Conservation (phyloP, 2,329 filamentous ascomycete species). For the Calonectria pauciramosa region DNA sequence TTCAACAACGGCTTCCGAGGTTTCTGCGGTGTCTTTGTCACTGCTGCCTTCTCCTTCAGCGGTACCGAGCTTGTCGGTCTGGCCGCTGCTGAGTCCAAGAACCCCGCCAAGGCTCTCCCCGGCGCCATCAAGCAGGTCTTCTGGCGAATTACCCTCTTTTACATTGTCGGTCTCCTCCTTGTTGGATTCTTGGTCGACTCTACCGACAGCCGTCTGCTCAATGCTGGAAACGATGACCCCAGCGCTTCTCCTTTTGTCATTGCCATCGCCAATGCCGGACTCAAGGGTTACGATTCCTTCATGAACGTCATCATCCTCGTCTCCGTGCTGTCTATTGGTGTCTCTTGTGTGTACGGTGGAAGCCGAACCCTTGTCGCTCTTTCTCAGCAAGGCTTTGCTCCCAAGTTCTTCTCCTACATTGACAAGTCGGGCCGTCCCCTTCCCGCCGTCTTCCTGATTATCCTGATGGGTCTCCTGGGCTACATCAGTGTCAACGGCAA, state of each 20-base stretch:
- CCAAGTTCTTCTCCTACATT: slow-evolving; percentile 68
- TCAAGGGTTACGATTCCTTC: slow-evolving; percentile 66
- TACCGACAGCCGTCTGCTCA: slow-evolving; percentile 62
- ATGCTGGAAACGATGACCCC: slow-evolving; percentile 56
- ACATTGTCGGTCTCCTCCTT: slow-evolving; percentile 66
- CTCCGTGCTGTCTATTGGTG: slow-evolving; percentile 70
- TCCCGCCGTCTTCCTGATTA: slow-evolving; percentile 60
- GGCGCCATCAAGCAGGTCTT: slow-evolving; percentile 86
- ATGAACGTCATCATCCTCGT: slow-evolving; percentile 73
- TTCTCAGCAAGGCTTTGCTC: slow-evolving; percentile 71
- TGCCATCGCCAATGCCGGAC: slow-evolving; percentile 66
- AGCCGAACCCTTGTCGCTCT: slow-evolving; percentile 72
- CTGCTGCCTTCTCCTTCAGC: slow-evolving; percentile 79
- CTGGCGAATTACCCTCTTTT: slow-evolving; percentile 70
- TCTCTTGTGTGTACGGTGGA: slow-evolving; percentile 71
- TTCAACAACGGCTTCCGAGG: slow-evolving; percentile 83
- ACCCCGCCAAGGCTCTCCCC: slow-evolving; percentile 80
- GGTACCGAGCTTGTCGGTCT: slow-evolving; percentile 83
- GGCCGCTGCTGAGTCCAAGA: slow-evolving; percentile 78
- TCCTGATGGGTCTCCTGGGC: slow-evolving; percentile 65
- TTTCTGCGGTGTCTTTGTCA: slow-evolving; percentile 73
- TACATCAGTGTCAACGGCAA: slow-evolving; percentile 61
- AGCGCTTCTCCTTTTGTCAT: slow-evolving; percentile 69
- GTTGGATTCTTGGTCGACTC: slow-evolving; percentile 65
- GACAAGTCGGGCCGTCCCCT: slow-evolving; percentile 71